Evolutionary conservation across 2,329 filamentous ascomycete genomes (phyloP).

Genomic region (Cryphonectria carpinicola): DNA sequence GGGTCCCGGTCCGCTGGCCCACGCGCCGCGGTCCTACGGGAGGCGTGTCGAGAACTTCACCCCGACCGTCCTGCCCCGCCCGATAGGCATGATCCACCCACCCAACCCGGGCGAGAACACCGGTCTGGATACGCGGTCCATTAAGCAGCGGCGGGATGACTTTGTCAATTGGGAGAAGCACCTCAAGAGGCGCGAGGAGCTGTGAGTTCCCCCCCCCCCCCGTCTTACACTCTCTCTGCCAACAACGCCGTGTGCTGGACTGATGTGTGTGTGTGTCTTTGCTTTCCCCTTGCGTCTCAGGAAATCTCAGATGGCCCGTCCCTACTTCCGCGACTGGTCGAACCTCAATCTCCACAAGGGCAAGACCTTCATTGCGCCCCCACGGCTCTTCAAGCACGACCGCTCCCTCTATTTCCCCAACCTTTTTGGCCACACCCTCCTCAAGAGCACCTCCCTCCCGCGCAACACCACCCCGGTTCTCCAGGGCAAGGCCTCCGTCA

Average conservation of each 20-base stretch:
- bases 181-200: constrained; percentile 71
- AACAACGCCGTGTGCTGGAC: constrained; percentile 18
- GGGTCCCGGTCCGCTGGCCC: constrained; percentile 51
- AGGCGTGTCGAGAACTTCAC: constrained; percentile 58
- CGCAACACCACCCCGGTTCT: constrained; percentile 77
- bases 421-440: constrained; percentile 77
- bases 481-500: constrained; percentile 73
- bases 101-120: constrained; percentile 81
- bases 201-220: constrained; percentile 55
- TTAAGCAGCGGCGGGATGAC: constrained; percentile 73
- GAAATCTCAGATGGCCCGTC: constrained; percentile 76
- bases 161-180: constrained; percentile 88
- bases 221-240: not conserved
- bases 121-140: constrained; percentile 69
- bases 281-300: constrained; percentile 42
- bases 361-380: constrained; percentile 88
- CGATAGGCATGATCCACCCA: constrained; percentile 79
- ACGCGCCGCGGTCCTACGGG: constrained; percentile 65
- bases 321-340: constrained; percentile 95
- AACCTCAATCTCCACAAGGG: constrained; percentile 83
- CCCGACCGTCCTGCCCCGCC: constrained; percentile 66
- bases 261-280: not conserved
- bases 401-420: constrained; percentile 93
- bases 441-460: constrained; percentile 52
- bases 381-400: constrained; percentile 81